Conservation (phyloP, 495 filamentous ascomycete genomes). For the Penicillium daleae region DNA sequence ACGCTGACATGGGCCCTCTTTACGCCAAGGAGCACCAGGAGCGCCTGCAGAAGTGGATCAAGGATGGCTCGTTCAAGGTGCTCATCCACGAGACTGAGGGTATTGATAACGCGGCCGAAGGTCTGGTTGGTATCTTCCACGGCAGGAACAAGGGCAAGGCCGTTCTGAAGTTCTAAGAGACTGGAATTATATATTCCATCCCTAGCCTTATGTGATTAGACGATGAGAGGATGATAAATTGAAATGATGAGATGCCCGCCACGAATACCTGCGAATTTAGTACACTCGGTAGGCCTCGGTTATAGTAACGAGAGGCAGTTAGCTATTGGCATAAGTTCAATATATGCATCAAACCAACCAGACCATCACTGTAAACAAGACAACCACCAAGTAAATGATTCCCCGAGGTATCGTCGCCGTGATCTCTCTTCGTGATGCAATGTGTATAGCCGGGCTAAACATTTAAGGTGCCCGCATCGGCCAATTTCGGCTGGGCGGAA, state of each 20-base stretch:
- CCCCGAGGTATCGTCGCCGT: background rate
- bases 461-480: slow-evolving; percentile 41
- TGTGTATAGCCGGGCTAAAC: slow-evolving; percentile 21
- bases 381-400: background rate
- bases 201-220: slow-evolving; percentile 9
- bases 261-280: slow-evolving; percentile 10
- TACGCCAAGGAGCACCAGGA: slow-evolving; percentile 79
- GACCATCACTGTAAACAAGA: background rate
- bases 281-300: slow-evolving; percentile 14
- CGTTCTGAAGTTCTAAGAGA: slow-evolving; percentile 68
- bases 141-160: slow-evolving; percentile 95
- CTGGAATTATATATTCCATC: background rate
- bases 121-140: slow-evolving; percentile 81
- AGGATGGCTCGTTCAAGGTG: slow-evolving; percentile 77
- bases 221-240: background rate
- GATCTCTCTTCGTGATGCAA: background rate
- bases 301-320: slow-evolving; percentile 1
- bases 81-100: slow-evolving; percentile 72
- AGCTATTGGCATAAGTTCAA: background rate
- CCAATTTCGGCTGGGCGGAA: slow-evolving; percentile 51
- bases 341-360: background rate
- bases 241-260: slow-evolving; percentile 21
- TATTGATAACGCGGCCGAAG: slow-evolving; percentile 81
- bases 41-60: slow-evolving; percentile 82
- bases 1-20: slow-evolving; percentile 67